A percentile compares a stretch with the other conserved stretches of the same genome.
These are phyloP conservation scores for Heterobasidion parviporum DNA, from an alignment of 1,284 basidiomycete genomes.

Conservation along the genomic window DNA sequence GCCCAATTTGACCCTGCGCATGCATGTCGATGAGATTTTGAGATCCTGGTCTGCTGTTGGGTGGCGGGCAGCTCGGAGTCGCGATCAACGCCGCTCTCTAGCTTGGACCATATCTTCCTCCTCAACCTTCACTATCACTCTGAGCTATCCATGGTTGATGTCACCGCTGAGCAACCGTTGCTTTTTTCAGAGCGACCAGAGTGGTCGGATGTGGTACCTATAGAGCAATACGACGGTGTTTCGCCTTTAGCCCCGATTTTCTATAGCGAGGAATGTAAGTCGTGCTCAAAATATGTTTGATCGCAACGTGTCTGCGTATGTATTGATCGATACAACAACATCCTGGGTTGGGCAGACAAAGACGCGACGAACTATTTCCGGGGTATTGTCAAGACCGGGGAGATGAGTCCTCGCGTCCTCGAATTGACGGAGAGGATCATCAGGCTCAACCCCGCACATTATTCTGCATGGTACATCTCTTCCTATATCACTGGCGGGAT, in stretches of 20 bases:
- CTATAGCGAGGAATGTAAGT: conserved; percentile 81
- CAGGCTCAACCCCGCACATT: conserved; percentile 85
- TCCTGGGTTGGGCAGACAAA: conserved; percentile 49
- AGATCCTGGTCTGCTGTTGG: no score
- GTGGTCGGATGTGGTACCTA: conserved; percentile 75
- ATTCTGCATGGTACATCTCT: conserved; percentile 77
- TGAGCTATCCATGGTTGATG: no score
- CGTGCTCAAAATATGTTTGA: not conserved
- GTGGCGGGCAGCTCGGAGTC: no score
- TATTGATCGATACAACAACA: no score
- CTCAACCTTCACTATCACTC: no score
- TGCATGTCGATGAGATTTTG: no score
- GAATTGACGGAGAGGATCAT: conserved; percentile 83
- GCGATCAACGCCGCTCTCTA: no score
- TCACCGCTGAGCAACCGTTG: not conserved
- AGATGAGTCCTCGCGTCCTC: conserved; percentile 75
- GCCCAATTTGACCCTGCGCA: no score
- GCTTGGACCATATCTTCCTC: no score
- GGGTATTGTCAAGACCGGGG: conserved; percentile 66
- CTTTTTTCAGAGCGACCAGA: conserved; percentile 50
- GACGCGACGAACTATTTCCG: conserved; percentile 91
- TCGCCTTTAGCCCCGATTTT: conserved; percentile 84
- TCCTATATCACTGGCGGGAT: not conserved
- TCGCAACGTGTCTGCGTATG: not conserved
- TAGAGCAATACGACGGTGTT: conserved; percentile 74